phyloP scores from a whole-genome alignment of 208 protist genomes.

The Leishmania major region DNA sequence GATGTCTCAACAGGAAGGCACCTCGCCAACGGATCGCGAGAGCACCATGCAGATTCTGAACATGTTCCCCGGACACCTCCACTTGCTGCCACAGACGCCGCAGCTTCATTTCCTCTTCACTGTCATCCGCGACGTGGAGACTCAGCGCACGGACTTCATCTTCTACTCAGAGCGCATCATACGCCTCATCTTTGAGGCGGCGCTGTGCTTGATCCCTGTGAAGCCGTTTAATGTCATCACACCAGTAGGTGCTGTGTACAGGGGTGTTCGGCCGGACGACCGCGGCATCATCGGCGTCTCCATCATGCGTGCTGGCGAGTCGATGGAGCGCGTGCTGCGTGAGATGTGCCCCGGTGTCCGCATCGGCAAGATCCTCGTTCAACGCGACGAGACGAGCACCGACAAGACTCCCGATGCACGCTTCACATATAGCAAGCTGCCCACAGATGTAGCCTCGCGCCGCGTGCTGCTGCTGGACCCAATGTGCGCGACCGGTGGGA shows the following conservation, averaged over 20 bases:
- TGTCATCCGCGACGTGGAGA: slow-evolving; percentile 94
- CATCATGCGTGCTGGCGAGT: slow-evolving; percentile 97
- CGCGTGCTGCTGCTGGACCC: slow-evolving; percentile 97
- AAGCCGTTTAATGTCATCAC: slow-evolving; percentile 87
- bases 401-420: slow-evolving; percentile 87
- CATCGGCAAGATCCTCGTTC: slow-evolving; percentile 99
- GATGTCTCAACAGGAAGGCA: slow-evolving; percentile 8
- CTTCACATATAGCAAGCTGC: slow-evolving; percentile 96
- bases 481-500: slow-evolving; percentile 96
- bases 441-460: slow-evolving; percentile 90
- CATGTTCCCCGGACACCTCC: slow-evolving; percentile 65
- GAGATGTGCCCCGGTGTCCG: slow-evolving; percentile 94
- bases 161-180: slow-evolving; percentile 97
- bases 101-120: slow-evolving; percentile 95
- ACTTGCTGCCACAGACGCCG: slow-evolving; percentile 79
- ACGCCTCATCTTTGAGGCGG: slow-evolving; percentile 94
- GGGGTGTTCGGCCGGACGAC: slow-evolving; percentile 73
- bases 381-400: slow-evolving; percentile 94
- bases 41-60: slow-evolving; percentile 61
- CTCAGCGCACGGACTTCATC: slow-evolving; percentile 94
- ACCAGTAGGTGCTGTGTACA: slow-evolving; percentile 86
- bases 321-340: slow-evolving; percentile 95
- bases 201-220: slow-evolving; percentile 88
- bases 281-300: slow-evolving; percentile 95
- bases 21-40: slow-evolving; percentile 23